Percentiles rank a stretch among this genome's conserved stretches.
These are phyloP conservation scores for Carex cristatella DNA, from an alignment of 176 grass and related monocot species.

Conservation along the genomic window DNA sequence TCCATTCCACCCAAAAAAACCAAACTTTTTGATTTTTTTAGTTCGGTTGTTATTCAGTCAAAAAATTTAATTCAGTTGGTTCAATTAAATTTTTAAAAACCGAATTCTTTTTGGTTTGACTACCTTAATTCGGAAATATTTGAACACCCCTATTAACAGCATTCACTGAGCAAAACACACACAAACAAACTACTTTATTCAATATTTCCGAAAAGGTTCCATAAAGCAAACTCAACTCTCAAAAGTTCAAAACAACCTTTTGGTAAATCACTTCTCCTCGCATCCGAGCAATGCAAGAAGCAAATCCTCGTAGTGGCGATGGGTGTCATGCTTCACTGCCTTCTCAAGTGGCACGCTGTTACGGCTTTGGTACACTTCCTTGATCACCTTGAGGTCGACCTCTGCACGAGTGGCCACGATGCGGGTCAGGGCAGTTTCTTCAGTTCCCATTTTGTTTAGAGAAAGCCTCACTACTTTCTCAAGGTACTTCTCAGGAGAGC, in stretches of 20 bases:
- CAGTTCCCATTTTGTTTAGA: constrained; percentile 56
- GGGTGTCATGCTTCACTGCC: constrained; percentile 55
- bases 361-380: constrained; percentile 71
- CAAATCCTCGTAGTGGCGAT: constrained; percentile 69
- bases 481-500: constrained; percentile 58
- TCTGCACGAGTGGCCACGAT: constrained; percentile 77
- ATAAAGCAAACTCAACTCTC: not conserved
- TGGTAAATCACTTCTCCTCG: constrained; percentile 7
- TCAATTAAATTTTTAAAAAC: too few species aligned
- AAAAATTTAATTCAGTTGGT: too few species aligned
- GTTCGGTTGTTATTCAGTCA: too few species aligned
- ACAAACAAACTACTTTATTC: not conserved
- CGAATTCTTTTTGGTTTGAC: too few species aligned
- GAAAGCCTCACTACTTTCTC: constrained; percentile 71
- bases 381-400: constrained; percentile 74
- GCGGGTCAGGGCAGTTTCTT: constrained; percentile 69
- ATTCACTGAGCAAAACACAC: not conserved
- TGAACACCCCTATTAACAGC: too few species aligned
- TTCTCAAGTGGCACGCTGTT: constrained; percentile 59
- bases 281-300: constrained; percentile 69
- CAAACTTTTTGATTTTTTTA: too few species aligned
- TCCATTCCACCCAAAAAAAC: too few species aligned
- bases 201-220: not conserved
- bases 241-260: not conserved
- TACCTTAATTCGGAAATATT: too few species aligned